These are phyloP conservation scores for Hypoxylon sp. DNA, from an alignment of 2,329 filamentous ascomycete species.

Conservation along the genomic window DNA sequence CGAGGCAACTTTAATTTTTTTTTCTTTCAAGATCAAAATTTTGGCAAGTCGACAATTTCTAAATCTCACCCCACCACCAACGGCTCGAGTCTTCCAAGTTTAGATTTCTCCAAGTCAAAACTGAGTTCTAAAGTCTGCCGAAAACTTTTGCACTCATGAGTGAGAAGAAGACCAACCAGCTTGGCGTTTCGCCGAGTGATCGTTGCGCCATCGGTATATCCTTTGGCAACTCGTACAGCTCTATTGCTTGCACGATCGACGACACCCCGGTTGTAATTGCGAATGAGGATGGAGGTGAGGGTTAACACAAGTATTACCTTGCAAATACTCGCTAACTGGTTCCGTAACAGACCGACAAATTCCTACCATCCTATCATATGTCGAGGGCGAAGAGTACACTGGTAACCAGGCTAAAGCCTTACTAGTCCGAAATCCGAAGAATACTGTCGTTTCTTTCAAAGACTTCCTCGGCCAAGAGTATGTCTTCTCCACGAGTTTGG, in stretches of 20 bases:
- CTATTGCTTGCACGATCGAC: constrained; percentile 92
- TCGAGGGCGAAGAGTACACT: constrained; percentile 96
- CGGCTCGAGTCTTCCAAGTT: not conserved
- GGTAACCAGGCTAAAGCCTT: constrained; percentile 95
- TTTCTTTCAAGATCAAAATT: constrained; percentile 47
- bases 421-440: constrained; percentile 90
- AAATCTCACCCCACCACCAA: constrained; percentile 32
- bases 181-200: constrained; percentile 68
- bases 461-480: constrained; percentile 97
- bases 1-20: constrained; percentile 48
- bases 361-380: constrained; percentile 92
- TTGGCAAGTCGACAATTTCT: constrained; percentile 34
- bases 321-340: constrained; percentile 37
- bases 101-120: not conserved
- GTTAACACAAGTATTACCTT: not conserved
- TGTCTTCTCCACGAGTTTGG: constrained; percentile 51
- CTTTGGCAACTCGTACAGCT: constrained; percentile 99
- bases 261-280: constrained; percentile 98
- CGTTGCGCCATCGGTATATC: constrained; percentile 91
- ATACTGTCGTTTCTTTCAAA: constrained; percentile 96
- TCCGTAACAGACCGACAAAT: constrained; percentile 87
- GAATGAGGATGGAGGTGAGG: constrained; percentile 94
- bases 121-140: not conserved
- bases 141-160: constrained; percentile 58
- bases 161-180: constrained; percentile 61